Evolutionary conservation across 306 rosid genomes (phyloP), one percentile per base, ranked within the genome.

Genomic region (Castanea mollissima): DNA sequence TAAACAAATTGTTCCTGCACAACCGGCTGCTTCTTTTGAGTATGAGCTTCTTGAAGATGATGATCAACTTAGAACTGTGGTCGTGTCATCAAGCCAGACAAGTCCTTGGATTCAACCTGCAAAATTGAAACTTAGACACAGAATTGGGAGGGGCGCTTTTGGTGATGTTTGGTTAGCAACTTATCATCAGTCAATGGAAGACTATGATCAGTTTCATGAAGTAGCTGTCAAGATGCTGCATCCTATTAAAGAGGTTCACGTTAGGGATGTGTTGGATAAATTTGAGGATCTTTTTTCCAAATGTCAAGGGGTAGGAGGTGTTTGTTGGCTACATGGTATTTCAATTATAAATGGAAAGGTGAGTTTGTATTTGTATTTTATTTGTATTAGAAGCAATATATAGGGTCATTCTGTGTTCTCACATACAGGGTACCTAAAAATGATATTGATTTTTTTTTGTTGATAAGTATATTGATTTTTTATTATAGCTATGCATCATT

Each of bases 161-260:
- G 99, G 99, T 51, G 99, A 95, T 81, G 92, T 95, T 82, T 95
- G 99, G 98, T 83, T 95, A 74, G 99, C 94, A 57, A 95, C 99
- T 49, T 92, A 78, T 86, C 97, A 92, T 84, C 98, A 84, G 75
- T 90, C 99, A 49, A 89, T 92, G 70, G 87, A 88, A 70, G 94
- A 92, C 76, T 89, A 81, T 77, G 98, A 92, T 15, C 90, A 88
- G 80, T 77, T 78, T 81, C 97, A 91, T 85, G 99, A 94, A 88
- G 97, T 95, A 80, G 97, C 99, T 72, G 85, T 87, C 81, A 95
- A 95, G 88, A 87, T 95, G 93, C 82, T 95, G 56, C 80, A 85
- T 80, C 83, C 88, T 21, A 81, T 90, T 67, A 89, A 79, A 83
- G 99, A 94, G 79, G 93, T 89, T 7, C 88, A 83, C 71, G 55